A percentile compares a stretch with the other conserved stretches of the same genome.
These are phyloP conservation scores for Gorgonomyces haynaldii DNA, from an alignment of 192 early-diverging fungal species.

Conservation along the genomic window DNA sequence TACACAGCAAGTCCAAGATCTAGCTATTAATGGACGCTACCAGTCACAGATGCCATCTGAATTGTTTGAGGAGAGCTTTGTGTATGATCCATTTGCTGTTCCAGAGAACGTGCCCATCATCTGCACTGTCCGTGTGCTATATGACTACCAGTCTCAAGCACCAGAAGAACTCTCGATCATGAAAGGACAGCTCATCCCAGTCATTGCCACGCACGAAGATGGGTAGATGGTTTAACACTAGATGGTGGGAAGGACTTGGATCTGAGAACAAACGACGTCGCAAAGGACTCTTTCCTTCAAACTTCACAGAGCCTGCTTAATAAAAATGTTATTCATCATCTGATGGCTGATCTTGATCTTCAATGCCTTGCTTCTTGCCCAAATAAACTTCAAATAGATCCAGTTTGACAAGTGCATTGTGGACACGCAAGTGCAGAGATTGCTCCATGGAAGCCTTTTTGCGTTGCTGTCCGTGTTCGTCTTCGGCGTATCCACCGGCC, in stretches of 20 bases:
- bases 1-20: too few relatives aligned
- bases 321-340: not conserved
- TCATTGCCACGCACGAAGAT: conserved; percentile 42
- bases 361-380: not conserved
- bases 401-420: conserved; percentile 32
- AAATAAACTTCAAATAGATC: conserved; percentile 13
- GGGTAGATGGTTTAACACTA: conserved; percentile 22
- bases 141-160: conserved; percentile 39
- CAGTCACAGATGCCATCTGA: too few relatives aligned
- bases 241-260: conserved; percentile 40
- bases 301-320: conserved; percentile 26
- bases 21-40: conserved; percentile 13
- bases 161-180: conserved; percentile 33
- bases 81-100: conserved; percentile 38
- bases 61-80: not conserved
- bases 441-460: conserved; percentile 28
- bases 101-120: conserved; percentile 21
- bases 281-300: conserved; percentile 41
- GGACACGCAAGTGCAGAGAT: conserved; percentile 25
- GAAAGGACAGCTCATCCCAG: conserved; percentile 37
- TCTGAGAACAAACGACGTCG: conserved; percentile 22
- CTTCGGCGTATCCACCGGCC: conserved; percentile 25
- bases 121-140: conserved; percentile 33
- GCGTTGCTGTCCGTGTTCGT: conserved; percentile 14
- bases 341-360: conserved; percentile 43